Evolutionary conservation across 495 filamentous ascomycete species (phyloP), one percentile per base, ranked within the genome.

Genomic region (Penicillium odoratum): DNA sequence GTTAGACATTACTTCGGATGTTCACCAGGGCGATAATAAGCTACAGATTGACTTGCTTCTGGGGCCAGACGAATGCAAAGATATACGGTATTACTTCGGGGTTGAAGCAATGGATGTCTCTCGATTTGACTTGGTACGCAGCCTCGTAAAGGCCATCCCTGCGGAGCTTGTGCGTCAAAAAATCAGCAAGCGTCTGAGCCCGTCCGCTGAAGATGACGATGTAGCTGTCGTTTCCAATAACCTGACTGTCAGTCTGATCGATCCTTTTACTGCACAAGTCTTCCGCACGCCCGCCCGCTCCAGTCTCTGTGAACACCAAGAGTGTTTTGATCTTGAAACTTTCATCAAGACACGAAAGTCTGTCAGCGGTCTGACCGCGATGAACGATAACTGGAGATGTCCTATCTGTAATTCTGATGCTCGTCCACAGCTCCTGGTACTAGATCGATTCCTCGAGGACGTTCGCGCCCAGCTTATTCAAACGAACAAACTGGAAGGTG

Each of bases 291-390:
- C 92, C 4, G 89, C 83, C 7, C 85, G 92, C 16, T 84, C 89
- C 13, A 72, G 59, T 7, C 47, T 45, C 15, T 89, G 86, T 68
- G 72, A 72, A 7, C 93, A 97, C 67, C 72, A 84, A 36, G 90
- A 96, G 70, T 95, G 90, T 68, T 96, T 97, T 67, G 93, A 97
- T 68, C 85, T 94, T 25, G 83, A 91, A 28, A 91, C 83, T 0
- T 96, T 88, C 74, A 79, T 97, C 11, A 65, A 74, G 13, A 91
- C 88, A 0, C 81, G 88, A 71, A 66, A 72, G 69, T 58, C 74
- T 68, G 55, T 63, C 62, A 56, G 74, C 64, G 45, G 81, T 64
- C 36, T 76, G 80, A 81, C 84, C 0, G 80, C 81, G 34, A 75
- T 83, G 55, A 78, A 83, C n/a, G 90, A 94, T 50, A 81, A 85